Evolutionary conservation across 2,329 filamentous ascomycete species (phyloP), one percentile per base, ranked within the genome.

Genomic region (Cytospora leucostoma): DNA sequence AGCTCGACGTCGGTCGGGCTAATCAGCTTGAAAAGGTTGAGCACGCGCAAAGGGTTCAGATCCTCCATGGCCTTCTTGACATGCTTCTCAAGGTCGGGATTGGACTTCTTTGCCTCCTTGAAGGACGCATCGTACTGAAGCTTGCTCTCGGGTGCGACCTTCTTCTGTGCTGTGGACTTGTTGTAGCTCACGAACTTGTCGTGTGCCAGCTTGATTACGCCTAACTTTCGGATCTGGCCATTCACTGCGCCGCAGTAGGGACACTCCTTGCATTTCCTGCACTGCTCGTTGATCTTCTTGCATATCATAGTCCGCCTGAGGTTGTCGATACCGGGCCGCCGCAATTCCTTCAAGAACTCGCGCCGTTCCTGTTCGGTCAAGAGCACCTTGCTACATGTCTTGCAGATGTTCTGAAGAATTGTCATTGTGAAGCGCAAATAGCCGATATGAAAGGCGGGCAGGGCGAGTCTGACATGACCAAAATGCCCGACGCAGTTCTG

Each of bases 381-480:
- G 61, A 99, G 78, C 7, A 98, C 89, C 66, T 85, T 85, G 32
- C 92, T 91, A 74, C 95, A 99, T 72, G 93, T 88, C 80, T 97
- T 99, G 87, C 95, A 99, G 68, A 99, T 96, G 72, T 95, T 90
- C 74, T 98, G 93, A 32, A 99, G 82, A 62, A 97, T 93, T 52
- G 88, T 89, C 73, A 96, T 94, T 67, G 95, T 92, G 74, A 96
- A 93, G 74, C 93, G 95, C 70, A 99, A 85, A 74, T 97, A 99
- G 44, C 95, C 95, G 68, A 98, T 93, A 74, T 99, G 95, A 73
- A 98, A 98, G 51, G 90, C 92, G 4, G 95, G 95, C 58, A 99
- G 81, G 1, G 94, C 92, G 15, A 99, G 85, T 71, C 91, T 88
- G 71, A 99, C 90, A 76, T 97, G 90, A 54, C 95, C 95, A 72